Percentiles rank a stretch among this genome's conserved stretches.
Evolutionary conservation across 1,139 yeast species (phyloP).

Genomic region (Candida sp.): DNA sequence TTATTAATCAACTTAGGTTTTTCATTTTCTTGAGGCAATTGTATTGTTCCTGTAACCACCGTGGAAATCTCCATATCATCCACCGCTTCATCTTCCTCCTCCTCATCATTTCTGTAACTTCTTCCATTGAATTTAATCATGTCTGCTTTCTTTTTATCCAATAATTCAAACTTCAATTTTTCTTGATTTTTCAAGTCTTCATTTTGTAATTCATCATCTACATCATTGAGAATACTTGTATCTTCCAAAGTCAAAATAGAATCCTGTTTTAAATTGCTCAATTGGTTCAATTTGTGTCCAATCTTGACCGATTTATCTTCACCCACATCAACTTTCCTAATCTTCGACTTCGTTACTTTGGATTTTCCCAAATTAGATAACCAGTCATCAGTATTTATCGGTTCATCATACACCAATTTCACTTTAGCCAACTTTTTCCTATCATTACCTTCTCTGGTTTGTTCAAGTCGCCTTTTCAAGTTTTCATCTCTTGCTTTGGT

Average conservation of each 20-base stretch:
- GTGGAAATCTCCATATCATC: constrained; percentile 16
- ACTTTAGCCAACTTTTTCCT: constrained; percentile 16
- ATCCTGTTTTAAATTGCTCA: constrained; percentile 37
- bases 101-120: constrained; percentile 11
- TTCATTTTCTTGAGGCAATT: constrained; percentile 8
- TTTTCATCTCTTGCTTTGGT: constrained; percentile 9
- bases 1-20: constrained; percentile 3
- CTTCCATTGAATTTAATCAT: constrained; percentile 23
- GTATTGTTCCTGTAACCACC: not conserved
- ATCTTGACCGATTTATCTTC: constrained; percentile 28
- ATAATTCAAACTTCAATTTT: constrained; percentile 19
- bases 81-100: constrained; percentile 10
- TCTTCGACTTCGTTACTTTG: constrained; percentile 3
- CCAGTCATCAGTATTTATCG: constrained; percentile 39
- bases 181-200: constrained; percentile 31
- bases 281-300: constrained; percentile 41
- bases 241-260: constrained; percentile 69
- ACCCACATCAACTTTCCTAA: constrained; percentile 5
- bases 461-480: constrained; percentile 12
- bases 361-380: constrained; percentile 18
- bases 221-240: constrained; percentile 45
- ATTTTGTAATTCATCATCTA: constrained; percentile 48
- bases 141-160: constrained; percentile 22
- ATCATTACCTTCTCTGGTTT: constrained; percentile 16
- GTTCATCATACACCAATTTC: constrained; percentile 20